Base-by-base conservation (phyloP, 768 basidiomycete species). In the Brasilioporus rufonigricans region DNA sequence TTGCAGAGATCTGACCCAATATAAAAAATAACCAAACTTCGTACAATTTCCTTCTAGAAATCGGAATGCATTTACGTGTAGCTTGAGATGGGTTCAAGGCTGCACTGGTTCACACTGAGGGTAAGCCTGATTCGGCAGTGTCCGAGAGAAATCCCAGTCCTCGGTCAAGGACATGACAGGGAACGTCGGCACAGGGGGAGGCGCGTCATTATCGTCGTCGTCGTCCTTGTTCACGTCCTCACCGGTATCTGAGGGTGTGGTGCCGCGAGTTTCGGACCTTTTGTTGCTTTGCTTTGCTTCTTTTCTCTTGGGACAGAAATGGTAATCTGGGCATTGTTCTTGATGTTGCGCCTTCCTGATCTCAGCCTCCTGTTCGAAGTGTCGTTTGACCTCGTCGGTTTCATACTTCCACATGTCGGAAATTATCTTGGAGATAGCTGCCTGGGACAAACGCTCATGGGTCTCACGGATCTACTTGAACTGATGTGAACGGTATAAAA, bases 401-500 rank as follows among this genome's bases (percentile, higher is more conserved):
- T 86, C 86, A n/a, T 72, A 69, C 61, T 70, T 82, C 91, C 90
- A 92, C 77, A 85, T 75, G 5, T 65, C 46, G 11, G 84, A 78
- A 52, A 92, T 84, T 19, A 79, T 57, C 58, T 80, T 81, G 44
- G 89, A 91, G 46, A 90, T 78, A 16, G 80, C 77, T 5, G 82
- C 81, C 65, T 91, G 89, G 7, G 80, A 69, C 7, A 73, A 49
- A 36, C 77, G 57, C 56, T 72, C 58, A 33, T 59, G 53, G 66
- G 12, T 73, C 66, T 55, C 69, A 26, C 55, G 55, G 21, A 65
- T 36, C 21, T 6, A 0, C 1, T 1, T 71, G 40, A 81, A 73
- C 63, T 80, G 83, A 57, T 82, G 78, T 3, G 86, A 82, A 39
- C 91, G 82, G 69, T 88, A 93, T 16, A 92, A 59, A 55, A 93